These are phyloP conservation scores for Ziziphus jujuba DNA, from an alignment of 306 rosid genomes.

Conservation along the genomic window DNA sequence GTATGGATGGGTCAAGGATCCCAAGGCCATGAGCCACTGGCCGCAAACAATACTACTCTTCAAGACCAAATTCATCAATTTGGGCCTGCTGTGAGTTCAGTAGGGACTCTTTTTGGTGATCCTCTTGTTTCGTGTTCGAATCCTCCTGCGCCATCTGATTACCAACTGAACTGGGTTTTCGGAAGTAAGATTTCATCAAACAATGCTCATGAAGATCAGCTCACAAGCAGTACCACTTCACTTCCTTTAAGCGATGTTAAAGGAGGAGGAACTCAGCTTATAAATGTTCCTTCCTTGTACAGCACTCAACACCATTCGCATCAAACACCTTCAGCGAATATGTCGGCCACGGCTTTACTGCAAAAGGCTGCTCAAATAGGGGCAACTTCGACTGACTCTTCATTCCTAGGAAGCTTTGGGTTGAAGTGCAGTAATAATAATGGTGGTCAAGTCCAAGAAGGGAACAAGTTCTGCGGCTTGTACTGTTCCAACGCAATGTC, in stretches of 20 bases:
- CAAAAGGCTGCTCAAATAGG: slow-evolving; percentile 90
- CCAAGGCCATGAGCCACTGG: slow-evolving; percentile 10
- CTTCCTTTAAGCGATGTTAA: slow-evolving; percentile 40
- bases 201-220: slow-evolving; percentile 29
- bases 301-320: slow-evolving; percentile 46
- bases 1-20: slow-evolving; percentile 55
- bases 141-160: slow-evolving; percentile 37
- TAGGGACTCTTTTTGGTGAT: slow-evolving; percentile 33
- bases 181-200: slow-evolving; percentile 44
- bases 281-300: slow-evolving; percentile 68
- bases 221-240: slow-evolving; percentile 24
- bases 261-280: slow-evolving; percentile 31
- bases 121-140: slow-evolving; percentile 40
- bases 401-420: slow-evolving; percentile 59
- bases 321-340: slow-evolving; percentile 45
- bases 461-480: slow-evolving; percentile 42
- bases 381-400: slow-evolving; percentile 55
- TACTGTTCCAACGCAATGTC: slow-evolving; percentile 44
- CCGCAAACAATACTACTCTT: too few species aligned
- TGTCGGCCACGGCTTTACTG: slow-evolving; percentile 93
- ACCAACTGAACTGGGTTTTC: slow-evolving; percentile 63
- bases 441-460: slow-evolving; percentile 39
- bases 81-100: slow-evolving; percentile 33
- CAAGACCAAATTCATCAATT: slow-evolving; percentile 29
- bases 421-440: slow-evolving; percentile 44